Evolutionary conservation across 2,329 filamentous ascomycete genomes (phyloP).

Genomic region (Nemania sp.): DNA sequence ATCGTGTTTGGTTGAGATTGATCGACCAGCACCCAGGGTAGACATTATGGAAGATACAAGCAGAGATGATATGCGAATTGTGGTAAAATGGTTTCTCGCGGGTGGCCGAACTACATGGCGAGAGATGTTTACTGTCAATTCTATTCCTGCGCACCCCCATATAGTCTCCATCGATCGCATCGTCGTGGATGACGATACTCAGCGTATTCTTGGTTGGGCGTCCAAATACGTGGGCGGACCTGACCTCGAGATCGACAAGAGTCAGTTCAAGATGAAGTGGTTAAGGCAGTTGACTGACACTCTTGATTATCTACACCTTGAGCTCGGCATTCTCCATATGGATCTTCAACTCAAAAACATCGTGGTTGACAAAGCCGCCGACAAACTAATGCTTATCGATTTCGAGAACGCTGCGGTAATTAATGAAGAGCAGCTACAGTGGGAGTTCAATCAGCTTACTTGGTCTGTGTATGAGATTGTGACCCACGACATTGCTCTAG

Average conservation of each 20-base stretch:
- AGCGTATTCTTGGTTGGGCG: slow-evolving; percentile 38
- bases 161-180: slow-evolving; percentile 38
- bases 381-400: slow-evolving; percentile 18
- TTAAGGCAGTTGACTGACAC: slow-evolving; percentile 18
- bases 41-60: slow-evolving; percentile 9
- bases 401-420: not conserved
- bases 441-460: slow-evolving; percentile 8
- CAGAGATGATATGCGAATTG: not conserved
- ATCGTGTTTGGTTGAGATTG: slow-evolving; percentile 11
- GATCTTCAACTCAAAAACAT: slow-evolving; percentile 23
- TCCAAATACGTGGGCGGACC: slow-evolving; percentile 35
- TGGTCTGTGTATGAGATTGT: slow-evolving; percentile 21
- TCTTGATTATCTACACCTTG: slow-evolving; percentile 24
- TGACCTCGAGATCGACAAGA: slow-evolving; percentile 29
- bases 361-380: slow-evolving; percentile 9
- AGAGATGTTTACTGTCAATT: slow-evolving; percentile 36
- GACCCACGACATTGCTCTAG: slow-evolving; percentile 12
- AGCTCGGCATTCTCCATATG: slow-evolving; percentile 20
- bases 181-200: slow-evolving; percentile 35
- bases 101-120: slow-evolving; percentile 26
- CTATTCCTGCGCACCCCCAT: slow-evolving; percentile 38
- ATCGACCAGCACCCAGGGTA: slow-evolving; percentile 10
- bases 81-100: slow-evolving; percentile 16
- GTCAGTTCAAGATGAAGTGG: slow-evolving; percentile 25
- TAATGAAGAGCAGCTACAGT: not conserved